phyloP scores from a whole-genome alignment of 257 asterid genomes.

The Linderniella brevidens region DNA sequence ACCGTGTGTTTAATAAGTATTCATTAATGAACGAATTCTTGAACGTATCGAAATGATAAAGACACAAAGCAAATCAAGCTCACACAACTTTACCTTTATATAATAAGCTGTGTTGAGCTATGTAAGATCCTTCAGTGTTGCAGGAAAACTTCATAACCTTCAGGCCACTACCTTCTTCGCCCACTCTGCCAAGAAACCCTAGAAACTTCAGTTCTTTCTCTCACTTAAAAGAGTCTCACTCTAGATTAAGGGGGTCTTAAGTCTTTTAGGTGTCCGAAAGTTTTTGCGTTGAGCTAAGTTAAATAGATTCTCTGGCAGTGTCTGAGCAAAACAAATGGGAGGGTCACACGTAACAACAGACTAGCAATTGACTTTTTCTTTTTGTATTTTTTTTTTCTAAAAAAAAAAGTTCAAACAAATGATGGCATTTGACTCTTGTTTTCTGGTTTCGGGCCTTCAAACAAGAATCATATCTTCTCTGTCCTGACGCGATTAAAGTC shows the following conservation, averaged over 20 bases:
- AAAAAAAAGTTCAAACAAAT: not conserved
- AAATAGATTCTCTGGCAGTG: constrained; percentile 14
- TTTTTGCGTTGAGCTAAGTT: constrained; percentile 12
- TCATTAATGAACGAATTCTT: too few species aligned
- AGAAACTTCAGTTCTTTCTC: constrained; percentile 2
- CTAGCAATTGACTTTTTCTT: constrained; percentile 12
- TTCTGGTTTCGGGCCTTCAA: constrained; percentile 5
- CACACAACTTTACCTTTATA: too few species aligned
- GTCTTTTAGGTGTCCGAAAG: constrained; percentile 10
- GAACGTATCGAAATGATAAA: too few species aligned
- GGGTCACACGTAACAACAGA: constrained; percentile 11
- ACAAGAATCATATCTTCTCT: constrained; percentile 8
- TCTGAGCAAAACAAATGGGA: constrained; percentile 13
- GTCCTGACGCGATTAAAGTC: constrained; percentile 12
- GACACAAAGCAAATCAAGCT: too few species aligned
- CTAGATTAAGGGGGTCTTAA: not conserved
- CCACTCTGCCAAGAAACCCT: not conserved
- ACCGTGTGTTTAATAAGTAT: too few species aligned
- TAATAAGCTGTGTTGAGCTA: too few species aligned
- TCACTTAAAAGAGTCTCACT: not conserved
- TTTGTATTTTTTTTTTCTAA: constrained; percentile 6
- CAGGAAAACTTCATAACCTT: too few species aligned
- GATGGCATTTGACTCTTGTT: constrained; percentile 3
- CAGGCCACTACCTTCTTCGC: too few species aligned
- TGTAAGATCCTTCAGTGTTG: too few species aligned